Conservation (phyloP, 164 flowering plant species). For the Sextonia rubra region DNA sequence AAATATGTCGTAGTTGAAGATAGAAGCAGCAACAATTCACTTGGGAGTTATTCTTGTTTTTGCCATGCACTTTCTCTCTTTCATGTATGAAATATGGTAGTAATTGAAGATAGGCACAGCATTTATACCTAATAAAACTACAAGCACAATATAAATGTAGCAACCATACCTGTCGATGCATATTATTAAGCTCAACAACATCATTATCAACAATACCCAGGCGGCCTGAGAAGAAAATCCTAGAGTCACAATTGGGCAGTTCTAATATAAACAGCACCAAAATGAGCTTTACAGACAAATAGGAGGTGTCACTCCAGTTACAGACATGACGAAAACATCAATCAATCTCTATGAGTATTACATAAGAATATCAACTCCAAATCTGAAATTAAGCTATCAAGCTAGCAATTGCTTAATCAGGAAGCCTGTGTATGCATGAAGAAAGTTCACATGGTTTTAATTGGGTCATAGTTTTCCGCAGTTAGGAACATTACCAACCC, state of each 20-base stretch:
- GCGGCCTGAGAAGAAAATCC: slow-evolving; percentile 39
- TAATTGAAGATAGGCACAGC: neutral
- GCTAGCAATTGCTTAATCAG: neutral
- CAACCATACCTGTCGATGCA: slow-evolving; percentile 79
- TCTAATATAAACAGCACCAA: neutral
- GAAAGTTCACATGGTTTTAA: neutral
- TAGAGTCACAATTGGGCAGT: neutral
- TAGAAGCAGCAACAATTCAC: no score
- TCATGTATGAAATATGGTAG: neutral
- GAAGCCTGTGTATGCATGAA: neutral
- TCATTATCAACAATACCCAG: slow-evolving; percentile 95
- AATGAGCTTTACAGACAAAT: neutral
- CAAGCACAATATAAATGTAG: neutral
- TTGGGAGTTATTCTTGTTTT: no score
- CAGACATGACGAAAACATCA: neutral
- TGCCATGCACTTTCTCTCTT: neutral
- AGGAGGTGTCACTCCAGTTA: neutral
- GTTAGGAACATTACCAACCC: slow-evolving; percentile 51
- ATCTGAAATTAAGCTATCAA: neutral
- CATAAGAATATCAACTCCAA: neutral
- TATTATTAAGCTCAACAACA: slow-evolving; percentile 92
- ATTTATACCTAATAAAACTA: neutral
- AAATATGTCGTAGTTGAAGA: no score
- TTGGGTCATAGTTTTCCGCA: neutral
- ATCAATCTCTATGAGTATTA: neutral